phyloP scores from a whole-genome alignment of 108 stramenopile species.

The Fragilariopsis cylindrus region DNA sequence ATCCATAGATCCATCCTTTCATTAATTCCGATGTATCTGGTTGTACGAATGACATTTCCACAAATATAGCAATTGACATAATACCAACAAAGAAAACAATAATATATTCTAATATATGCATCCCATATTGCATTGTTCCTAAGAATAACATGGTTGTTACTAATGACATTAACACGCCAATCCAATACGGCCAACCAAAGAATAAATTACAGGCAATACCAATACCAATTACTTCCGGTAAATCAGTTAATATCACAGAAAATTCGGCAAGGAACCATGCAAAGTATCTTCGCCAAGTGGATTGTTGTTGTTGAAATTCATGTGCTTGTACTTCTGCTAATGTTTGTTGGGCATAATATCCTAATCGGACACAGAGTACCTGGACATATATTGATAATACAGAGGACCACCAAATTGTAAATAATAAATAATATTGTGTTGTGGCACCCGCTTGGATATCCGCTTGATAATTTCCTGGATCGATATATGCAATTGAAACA shows the following conservation, averaged over 20 bases:
- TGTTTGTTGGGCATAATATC: conserved; percentile 66
- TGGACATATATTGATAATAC: conserved; percentile 75
- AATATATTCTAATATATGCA: conserved; percentile 66
- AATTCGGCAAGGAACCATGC: conserved; percentile 64
- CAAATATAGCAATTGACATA: conserved; percentile 72
- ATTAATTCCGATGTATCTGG: conserved; percentile 44
- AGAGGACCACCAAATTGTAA: conserved; percentile 68
- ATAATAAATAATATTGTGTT: conserved; percentile 69
- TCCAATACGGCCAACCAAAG: conserved; percentile 64
- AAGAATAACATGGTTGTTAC: conserved; percentile 77
- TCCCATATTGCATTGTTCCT: conserved; percentile 63
- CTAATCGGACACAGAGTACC: conserved; percentile 74
- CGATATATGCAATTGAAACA: conserved; percentile 82
- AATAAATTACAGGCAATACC: conserved; percentile 65
- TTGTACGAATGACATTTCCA: conserved; percentile 64
- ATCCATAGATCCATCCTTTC: conserved; percentile 59
- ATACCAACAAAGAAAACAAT: conserved; percentile 73
- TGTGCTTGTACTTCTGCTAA: conserved; percentile 67
- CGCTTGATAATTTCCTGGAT: conserved; percentile 87
- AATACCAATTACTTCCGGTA: conserved; percentile 78
- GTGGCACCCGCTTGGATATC: conserved; percentile 85
- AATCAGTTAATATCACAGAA: conserved; percentile 72
- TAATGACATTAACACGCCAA: conserved; percentile 50
- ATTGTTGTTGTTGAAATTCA: conserved; percentile 4
- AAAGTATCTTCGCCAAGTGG: conserved; percentile 35